Percentiles rank a stretch among this genome's conserved stretches.
phyloP scores from a whole-genome alignment of 2,329 filamentous ascomycete genomes.

The Pseudocercospora pini-densiflorae region DNA sequence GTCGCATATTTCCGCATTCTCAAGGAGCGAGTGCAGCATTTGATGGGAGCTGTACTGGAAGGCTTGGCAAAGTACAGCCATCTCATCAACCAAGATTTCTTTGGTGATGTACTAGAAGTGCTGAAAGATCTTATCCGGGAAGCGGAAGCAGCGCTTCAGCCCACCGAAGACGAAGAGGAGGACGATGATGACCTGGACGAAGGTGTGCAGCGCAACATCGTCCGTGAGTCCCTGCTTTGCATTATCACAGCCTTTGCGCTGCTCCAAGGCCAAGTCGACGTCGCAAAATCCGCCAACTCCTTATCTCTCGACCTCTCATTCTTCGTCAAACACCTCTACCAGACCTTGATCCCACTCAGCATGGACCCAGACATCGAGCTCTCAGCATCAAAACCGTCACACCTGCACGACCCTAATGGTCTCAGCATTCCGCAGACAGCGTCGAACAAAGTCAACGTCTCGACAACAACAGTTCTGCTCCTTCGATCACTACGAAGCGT shows the following conservation, averaged over 20 bases:
- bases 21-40: slow-evolving; percentile 76
- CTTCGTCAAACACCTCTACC: slow-evolving; percentile 94
- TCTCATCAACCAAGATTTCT: slow-evolving; percentile 99
- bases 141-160: slow-evolving; percentile 56
- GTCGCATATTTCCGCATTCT: slow-evolving; percentile 93
- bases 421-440: slow-evolving; percentile 59
- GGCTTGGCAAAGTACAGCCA: slow-evolving; percentile 92
- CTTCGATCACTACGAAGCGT: slow-evolving; percentile 83
- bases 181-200: slow-evolving; percentile 51
- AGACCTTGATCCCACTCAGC: slow-evolving; percentile 76
- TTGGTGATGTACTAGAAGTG: slow-evolving; percentile 92
- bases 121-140: slow-evolving; percentile 89
- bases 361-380: slow-evolving; percentile 86
- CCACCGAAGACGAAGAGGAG: slow-evolving; percentile 52
- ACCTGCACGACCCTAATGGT: slow-evolving; percentile 56
- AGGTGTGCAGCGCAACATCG: slow-evolving; percentile 67
- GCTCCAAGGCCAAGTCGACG: slow-evolving; percentile 84
- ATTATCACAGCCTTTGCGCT: slow-evolving; percentile 97
- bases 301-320: slow-evolving; percentile 91
- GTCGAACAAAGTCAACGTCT: slow-evolving; percentile 79
- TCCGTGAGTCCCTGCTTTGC: slow-evolving; percentile 87
- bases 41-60: slow-evolving; percentile 98
- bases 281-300: slow-evolving; percentile 77
- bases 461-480: slow-evolving; percentile 91
- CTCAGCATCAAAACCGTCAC: slow-evolving; percentile 69